These are phyloP conservation scores for Aphanomyces invadans DNA, from an alignment of 352 stramenopile genomes.

Conservation along the genomic window DNA sequence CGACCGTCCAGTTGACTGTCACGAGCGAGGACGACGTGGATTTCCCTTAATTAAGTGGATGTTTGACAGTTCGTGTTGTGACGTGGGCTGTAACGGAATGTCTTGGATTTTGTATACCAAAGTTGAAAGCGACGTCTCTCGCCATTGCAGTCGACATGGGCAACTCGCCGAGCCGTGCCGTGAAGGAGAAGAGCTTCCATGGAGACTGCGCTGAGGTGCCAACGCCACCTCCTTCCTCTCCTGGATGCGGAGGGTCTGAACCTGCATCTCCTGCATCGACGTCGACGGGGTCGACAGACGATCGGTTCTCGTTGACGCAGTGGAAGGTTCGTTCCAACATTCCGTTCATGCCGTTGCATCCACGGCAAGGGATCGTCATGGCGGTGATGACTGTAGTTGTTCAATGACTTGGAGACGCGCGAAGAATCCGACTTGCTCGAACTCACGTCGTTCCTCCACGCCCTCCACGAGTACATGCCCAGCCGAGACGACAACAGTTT, in stretches of 20 bases:
- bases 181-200: not conserved
- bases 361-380: not conserved
- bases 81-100: too few relatives aligned
- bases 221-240: not conserved
- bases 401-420: slow-evolving; percentile 79
- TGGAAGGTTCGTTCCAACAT: slow-evolving; percentile 21
- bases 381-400: slow-evolving; percentile 35
- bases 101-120: too few relatives aligned
- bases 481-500: slow-evolving; percentile 38
- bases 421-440: slow-evolving; percentile 74
- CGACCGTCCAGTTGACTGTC: too few relatives aligned
- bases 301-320: slow-evolving; percentile 12
- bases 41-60: too few relatives aligned
- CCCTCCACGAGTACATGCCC: slow-evolving; percentile 68
- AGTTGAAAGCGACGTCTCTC: too few relatives aligned
- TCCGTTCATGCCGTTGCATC: not conserved
- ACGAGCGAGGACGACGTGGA: too few relatives aligned
- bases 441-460: slow-evolving; percentile 67
- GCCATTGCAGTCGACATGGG: too few relatives aligned
- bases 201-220: not conserved
- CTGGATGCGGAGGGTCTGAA: not conserved
- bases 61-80: too few relatives aligned
- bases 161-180: not conserved
- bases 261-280: not conserved
- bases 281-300: slow-evolving; percentile 4